These are phyloP conservation scores for Cryptosporidium muris DNA, from an alignment of 169 alveolate genomes.

Conservation along the genomic window DNA sequence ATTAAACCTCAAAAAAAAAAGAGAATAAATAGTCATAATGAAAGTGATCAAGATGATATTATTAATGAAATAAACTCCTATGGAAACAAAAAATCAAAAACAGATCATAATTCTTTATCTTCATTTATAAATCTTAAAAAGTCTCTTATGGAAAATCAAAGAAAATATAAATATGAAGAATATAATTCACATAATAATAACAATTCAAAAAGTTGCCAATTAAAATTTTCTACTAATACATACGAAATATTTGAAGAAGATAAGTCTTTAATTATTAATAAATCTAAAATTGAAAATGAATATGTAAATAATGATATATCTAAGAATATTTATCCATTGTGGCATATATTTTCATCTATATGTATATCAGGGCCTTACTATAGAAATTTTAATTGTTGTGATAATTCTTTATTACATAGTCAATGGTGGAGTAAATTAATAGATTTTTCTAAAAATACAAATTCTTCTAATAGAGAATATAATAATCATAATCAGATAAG, in stretches of 20 bases:
- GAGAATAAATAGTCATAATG: neutral
- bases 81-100: neutral
- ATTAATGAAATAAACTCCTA: neutral
- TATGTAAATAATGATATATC: neutral
- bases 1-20: conserved; percentile 12
- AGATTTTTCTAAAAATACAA: neutral
- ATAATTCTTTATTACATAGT: conserved; percentile 11
- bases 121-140: conserved; percentile 26
- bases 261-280: neutral
- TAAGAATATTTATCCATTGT: conserved; percentile 5
- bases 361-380: conserved; percentile 39
- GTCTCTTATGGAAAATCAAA: conserved; percentile 36
- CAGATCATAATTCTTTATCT: conserved; percentile 21
- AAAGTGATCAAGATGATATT: neutral
- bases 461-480: neutral
- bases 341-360: conserved; percentile 37
- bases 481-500: neutral
- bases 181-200: neutral
- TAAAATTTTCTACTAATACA: conserved; percentile 19
- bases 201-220: neutral
- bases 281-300: neutral
- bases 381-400: conserved; percentile 24
- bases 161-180: conserved; percentile 17
- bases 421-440: conserved; percentile 8
- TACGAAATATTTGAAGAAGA: conserved; percentile 5